Base-by-base conservation (phyloP, 495 filamentous ascomycete genomes). In the Elasticomyces elasticus region DNA sequence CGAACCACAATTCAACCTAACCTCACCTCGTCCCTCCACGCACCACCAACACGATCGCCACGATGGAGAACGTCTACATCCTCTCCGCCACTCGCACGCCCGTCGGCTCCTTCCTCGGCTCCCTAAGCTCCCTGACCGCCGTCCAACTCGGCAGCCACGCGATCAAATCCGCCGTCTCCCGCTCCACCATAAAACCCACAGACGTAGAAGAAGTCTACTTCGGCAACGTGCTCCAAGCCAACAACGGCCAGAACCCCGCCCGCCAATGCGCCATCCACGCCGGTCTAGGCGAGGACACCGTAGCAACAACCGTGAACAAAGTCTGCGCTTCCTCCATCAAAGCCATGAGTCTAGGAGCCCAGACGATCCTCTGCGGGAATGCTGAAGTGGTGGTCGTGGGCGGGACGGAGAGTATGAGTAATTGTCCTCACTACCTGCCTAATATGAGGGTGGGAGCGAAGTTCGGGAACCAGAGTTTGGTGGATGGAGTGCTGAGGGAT, bases 361-460 rank as follows among this genome's bases (percentile, higher is more conserved):
- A 97, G 74, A 95, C 89, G 57, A 96, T 98, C 69, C 89, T 95
- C 64, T 94, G 89, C 27, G 90, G 92, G 56, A 92, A 84, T 63
- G 89, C 92, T 58, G 82, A 86, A 47, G 79, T 92, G 58, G 81
- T 97, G 35, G 84, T 98, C 15, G 94, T 87, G 38, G 92, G 91
- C 62, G 92, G 92, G 54, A 79, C 90, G 54, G 92, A 98, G 76
- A 92, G 87, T 72, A 98, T 98, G 92, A 90, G 87, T 58, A 97
- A 96, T 74, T 77, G 82, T 45, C 94, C 94, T n/a, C 89, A 97
- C 73, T 98, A 98, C 74, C 81, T 95, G 41, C 87, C 88, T 41
- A 84, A 74, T 63, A 74, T 89, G 24, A 86, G 92, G 61, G 80
- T 71, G 46, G 92, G 92, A 45, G 79, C 81, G 66, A 95, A 95